Base-by-base conservation (phyloP, 352 stramenopile genomes). In the Globisporangium carolinianum region DNA sequence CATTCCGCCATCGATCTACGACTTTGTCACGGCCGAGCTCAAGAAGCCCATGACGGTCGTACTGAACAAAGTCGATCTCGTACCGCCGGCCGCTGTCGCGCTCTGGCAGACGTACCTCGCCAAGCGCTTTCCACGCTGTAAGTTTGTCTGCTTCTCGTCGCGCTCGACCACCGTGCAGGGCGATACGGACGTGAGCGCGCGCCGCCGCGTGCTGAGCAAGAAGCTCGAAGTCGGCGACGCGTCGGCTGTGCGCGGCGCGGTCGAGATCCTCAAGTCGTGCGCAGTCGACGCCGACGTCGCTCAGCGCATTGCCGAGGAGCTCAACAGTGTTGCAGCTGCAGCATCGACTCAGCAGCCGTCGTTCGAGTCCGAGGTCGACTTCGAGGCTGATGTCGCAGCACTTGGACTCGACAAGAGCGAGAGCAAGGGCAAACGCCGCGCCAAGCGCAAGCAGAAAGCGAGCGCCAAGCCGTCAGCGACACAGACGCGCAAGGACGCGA, bases 11-110 rank as follows among this genome's bases (percentile, higher is more conserved):
- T 91, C 81, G 5, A 66, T 95, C 45, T 91, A 91, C 58, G 82
- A 94, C 15, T 63, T 89, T 48, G 78, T 93, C 14, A 91, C 80
- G 0, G 71, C 82, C 11, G 70, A 85, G 47, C 65, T 91, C 47
- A 69, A 87, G 54, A 92, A 92, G 32, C 78, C 81, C 5, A 83
- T 95, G 73, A 63, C 83, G 10, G 71, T 95, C 43, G 81, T 95
- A 53, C 79, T 95, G 46, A 95, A 91, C 59, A 95, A 95, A 70
- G 71, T 91, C 18, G 85, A 95, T 69, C 65, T 95, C 50, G 73
- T 95, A 36, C 79, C 81, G 10, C 67, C 64, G 7, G 61, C 62
- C 18, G 76, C 87, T 9, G 75, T 91, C 4, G 60, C 79, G 49
- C 67, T 85, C 5, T 95, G 85, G 85, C 80, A 83, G 41, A 58